These are phyloP conservation scores for Orobanche coerulescens DNA, from an alignment of 257 asterid genomes.

Conservation along the genomic window DNA sequence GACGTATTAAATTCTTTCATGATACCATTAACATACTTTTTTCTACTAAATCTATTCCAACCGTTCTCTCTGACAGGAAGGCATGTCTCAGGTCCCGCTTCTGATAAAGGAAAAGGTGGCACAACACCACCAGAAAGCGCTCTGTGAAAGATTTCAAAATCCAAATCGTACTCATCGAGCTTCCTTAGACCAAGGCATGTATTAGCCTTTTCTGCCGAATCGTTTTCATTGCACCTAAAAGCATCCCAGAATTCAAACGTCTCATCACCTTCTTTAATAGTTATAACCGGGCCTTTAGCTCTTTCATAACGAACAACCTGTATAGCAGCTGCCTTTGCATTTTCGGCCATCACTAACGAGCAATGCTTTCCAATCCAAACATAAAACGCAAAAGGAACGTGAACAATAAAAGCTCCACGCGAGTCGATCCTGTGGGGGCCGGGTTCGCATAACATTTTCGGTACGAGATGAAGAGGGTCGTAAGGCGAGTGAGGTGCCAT, in stretches of 20 bases:
- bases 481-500: conserved; percentile 93
- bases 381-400: conserved; percentile 63
- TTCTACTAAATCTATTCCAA: conserved; percentile 71
- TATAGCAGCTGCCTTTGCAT: conserved; percentile 64
- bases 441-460: conserved; percentile 44
- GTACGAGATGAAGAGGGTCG: conserved; percentile 80
- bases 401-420: conserved; percentile 86
- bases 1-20: conserved; percentile 42
- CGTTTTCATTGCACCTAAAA: conserved; percentile 41
- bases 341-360: conserved; percentile 50
- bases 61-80: conserved; percentile 66
- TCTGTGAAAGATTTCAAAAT: conserved; percentile 56
- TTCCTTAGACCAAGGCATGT: conserved; percentile 17
- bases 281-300: conserved; percentile 51
- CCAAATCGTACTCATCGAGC: conserved; percentile 56
- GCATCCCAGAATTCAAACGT: conserved; percentile 71
- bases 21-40: conserved; percentile 38
- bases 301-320: conserved; percentile 77
- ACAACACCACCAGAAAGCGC: conserved; percentile 77
- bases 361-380: conserved; percentile 77
- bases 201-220: conserved; percentile 28
- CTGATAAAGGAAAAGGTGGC: conserved; percentile 59
- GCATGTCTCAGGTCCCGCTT: conserved; percentile 46
- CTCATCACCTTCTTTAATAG: conserved; percentile 67
- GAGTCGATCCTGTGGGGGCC: conserved; percentile 52